Evolutionary conservation across 2,329 filamentous ascomycete genomes (phyloP).

Genomic region (Clarireedia homoeocarpa): DNA sequence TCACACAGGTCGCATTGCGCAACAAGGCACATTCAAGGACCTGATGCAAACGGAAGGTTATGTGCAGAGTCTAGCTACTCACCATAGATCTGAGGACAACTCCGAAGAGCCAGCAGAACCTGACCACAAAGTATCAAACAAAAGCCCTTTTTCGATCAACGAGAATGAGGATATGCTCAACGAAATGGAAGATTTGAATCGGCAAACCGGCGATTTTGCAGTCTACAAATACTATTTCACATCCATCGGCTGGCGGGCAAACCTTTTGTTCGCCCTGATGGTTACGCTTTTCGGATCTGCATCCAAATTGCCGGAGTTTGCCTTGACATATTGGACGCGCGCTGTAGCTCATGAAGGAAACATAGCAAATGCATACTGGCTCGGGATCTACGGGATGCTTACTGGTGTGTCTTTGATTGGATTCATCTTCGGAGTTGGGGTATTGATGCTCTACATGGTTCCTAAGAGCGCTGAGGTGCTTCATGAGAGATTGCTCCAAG

Average conservation of each 20-base stretch:
- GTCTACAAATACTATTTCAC: slow-evolving; percentile 26
- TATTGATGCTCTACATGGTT: slow-evolving; percentile 44
- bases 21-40: slow-evolving; percentile 33
- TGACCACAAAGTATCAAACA: neutral
- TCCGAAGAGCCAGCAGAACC: neutral
- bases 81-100: slow-evolving; percentile 7
- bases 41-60: slow-evolving; percentile 23
- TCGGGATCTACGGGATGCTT: slow-evolving; percentile 3
- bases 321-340: slow-evolving; percentile 13
- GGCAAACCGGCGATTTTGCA: slow-evolving; percentile 19
- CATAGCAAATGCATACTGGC: slow-evolving; percentile 1
- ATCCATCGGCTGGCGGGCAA: slow-evolving; percentile 18
- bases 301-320: slow-evolving; percentile 16
- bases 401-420: slow-evolving; percentile 1
- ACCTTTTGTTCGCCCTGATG: slow-evolving; percentile 4
- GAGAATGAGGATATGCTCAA: slow-evolving; percentile 3
- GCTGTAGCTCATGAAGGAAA: slow-evolving; percentile 4
- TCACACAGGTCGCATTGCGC: slow-evolving; percentile 26
- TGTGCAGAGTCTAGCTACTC: slow-evolving; percentile 15
- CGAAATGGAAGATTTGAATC: neutral
- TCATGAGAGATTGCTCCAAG: slow-evolving; percentile 40
- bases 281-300: slow-evolving; percentile 10
- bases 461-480: slow-evolving; percentile 42
- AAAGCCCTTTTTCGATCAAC: neutral
- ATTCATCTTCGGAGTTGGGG: neutral